Base-by-base conservation (phyloP, 495 filamentous ascomycete genomes). In the Sordaria brevicollis region DNA sequence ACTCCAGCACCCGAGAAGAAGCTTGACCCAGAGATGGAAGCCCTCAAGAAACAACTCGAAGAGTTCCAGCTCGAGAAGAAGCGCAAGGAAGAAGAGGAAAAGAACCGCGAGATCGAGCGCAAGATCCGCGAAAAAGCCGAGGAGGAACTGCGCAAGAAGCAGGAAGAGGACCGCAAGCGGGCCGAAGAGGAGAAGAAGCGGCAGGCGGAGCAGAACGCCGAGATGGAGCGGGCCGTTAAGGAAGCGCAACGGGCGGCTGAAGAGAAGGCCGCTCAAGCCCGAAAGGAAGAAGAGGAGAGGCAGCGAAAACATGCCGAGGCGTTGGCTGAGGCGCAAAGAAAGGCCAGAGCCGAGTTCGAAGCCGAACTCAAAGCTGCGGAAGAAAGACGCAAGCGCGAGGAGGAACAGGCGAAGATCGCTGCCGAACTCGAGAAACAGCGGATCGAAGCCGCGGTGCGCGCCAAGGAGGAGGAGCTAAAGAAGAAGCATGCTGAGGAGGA, bases 291-390 rank as follows among this genome's bases (percentile, higher is more conserved):
- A 33, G 83, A 82, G 17, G 75, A 70, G 2, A 77, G 79, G 65
- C 78, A 75, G 3, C 71, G 75, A 19, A 77, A 77, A 66, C 80
- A 78, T 9, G 74, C 73, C 17, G 79, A 80, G 65, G 75, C 49
- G 49, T 25, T 57, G 21, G 49, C 49, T 3, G 49, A 57, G 49
- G 49, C 49, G 13, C 49, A 57, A 1, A 29, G 79, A 54, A 73
- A 76, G 31, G 77, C 81, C 62, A 73, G 79, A 66, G 76, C 78
- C 11, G 80, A 78, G 71, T 65, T 80, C 7, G 78, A 81, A 49
- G 76, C 72, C 1, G 77, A 80, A 49, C 71, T 75, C 11, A 83
- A 84, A 71, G 85, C 82, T 54, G 82, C 82, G 35, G 86, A 84
- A 6, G 86, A 89, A 65, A 41, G 49, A 38, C 49, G 49, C 49